Percentiles rank a stretch among this genome's conserved stretches.
phyloP scores from a whole-genome alignment of 352 stramenopile species.

The Poterioochromonas sp. region DNA sequence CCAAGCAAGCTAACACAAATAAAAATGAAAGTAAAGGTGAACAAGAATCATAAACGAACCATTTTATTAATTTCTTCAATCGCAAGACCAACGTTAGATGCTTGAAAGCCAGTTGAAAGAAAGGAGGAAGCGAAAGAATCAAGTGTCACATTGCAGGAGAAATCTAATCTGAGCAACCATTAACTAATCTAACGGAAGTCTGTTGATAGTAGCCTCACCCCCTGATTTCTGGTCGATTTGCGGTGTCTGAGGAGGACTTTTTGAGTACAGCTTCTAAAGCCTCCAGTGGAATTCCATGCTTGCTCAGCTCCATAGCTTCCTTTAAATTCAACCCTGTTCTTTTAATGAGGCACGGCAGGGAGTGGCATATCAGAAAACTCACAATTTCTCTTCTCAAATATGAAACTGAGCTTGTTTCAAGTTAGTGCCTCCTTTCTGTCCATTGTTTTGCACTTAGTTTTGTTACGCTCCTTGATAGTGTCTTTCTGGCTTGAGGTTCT shows the following conservation, averaged over 20 bases:
- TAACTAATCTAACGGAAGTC: neutral
- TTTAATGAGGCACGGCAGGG: too few species aligned
- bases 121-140: neutral
- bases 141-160: neutral
- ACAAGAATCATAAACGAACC: slow-evolving; percentile 46
- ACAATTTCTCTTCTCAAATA: too few species aligned
- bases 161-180: neutral
- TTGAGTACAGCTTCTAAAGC: too few species aligned
- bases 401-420: too few species aligned
- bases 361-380: too few species aligned
- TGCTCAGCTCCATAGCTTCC: too few species aligned
- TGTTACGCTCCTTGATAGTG: too few species aligned
- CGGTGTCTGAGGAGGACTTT: neutral
- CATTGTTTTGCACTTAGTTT: too few species aligned
- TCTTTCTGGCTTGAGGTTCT: too few species aligned
- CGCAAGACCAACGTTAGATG: slow-evolving; percentile 88
- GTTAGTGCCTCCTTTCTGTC: too few species aligned
- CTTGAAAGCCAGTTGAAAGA: slow-evolving; percentile 68
- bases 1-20: slow-evolving; percentile 70
- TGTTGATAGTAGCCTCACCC: neutral
- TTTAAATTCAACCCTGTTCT: too few species aligned
- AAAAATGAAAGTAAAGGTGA: neutral
- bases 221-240: neutral
- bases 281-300: too few species aligned
- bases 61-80: slow-evolving; percentile 97